Evolutionary conservation across 495 filamentous ascomycete genomes (phyloP).

Genomic region (Neurospora sp.): DNA sequence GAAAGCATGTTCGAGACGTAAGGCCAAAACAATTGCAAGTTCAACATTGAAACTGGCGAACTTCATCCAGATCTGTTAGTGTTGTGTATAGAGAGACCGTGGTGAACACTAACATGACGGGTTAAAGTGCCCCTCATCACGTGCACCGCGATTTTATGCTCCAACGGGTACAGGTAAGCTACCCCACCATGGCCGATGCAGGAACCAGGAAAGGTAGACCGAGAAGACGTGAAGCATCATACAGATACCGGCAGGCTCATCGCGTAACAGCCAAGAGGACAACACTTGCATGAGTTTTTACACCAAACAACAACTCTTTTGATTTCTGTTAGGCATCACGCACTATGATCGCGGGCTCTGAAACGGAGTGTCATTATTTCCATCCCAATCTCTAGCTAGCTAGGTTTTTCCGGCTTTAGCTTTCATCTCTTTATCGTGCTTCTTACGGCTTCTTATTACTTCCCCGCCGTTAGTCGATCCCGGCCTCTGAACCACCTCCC

Average conservation of each 20-base stretch:
- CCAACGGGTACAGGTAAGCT: neutral
- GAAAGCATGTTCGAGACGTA: neutral
- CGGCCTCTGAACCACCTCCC: neutral
- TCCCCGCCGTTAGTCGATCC: neutral
- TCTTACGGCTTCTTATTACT: neutral
- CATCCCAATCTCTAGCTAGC: neutral
- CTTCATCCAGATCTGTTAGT: neutral
- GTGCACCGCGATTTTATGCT: neutral
- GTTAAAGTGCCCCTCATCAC: conserved; percentile 9
- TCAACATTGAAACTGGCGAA: neutral
- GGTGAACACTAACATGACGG: too few relatives aligned
- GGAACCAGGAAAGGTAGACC: neutral
- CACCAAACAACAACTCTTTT: neutral
- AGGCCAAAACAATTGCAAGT: neutral
- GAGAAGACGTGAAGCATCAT: neutral
- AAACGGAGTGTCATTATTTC: neutral
- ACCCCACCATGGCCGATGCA: neutral
- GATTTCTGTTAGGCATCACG: neutral
- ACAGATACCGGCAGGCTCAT: neutral
- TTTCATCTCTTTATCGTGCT: neutral
- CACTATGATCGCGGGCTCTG: neutral
- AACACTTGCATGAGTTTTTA: neutral
- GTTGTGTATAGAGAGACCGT: too few relatives aligned
- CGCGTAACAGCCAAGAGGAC: neutral
- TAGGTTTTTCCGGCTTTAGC: neutral